Percentiles rank a stretch among this genome's conserved stretches.
phyloP scores from a whole-genome alignment of 768 basidiomycete genomes.

The Tylopilus rubrobrunneus region DNA sequence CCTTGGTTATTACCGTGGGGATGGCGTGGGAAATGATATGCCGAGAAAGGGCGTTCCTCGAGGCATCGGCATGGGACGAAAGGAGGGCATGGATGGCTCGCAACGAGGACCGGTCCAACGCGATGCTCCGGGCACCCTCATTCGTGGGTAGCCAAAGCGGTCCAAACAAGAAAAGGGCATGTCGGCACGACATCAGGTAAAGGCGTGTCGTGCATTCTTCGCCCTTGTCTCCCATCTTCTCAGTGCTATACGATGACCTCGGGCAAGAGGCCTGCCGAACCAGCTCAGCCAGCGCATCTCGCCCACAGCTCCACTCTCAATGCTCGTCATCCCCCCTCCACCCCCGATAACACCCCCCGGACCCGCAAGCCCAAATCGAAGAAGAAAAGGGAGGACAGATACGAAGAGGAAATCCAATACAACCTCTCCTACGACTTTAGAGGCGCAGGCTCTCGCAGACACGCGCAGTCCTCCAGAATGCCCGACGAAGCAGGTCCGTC shows the following conservation, averaged over 20 bases:
- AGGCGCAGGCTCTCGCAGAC: slow-evolving; percentile 27
- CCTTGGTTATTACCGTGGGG: slow-evolving; percentile 20
- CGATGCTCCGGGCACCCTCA: slow-evolving; percentile 8
- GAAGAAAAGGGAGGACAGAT: slow-evolving; percentile 42
- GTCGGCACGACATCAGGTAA: slow-evolving; percentile 32
- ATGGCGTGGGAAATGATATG: slow-evolving; percentile 16
- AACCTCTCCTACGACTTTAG: slow-evolving; percentile 32
- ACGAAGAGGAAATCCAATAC: slow-evolving; percentile 42
- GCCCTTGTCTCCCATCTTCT: slow-evolving; percentile 36
- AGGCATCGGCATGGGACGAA: slow-evolving; percentile 28
- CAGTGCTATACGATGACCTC: slow-evolving; percentile 35
- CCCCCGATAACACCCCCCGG: slow-evolving; percentile 50
- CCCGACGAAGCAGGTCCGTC: slow-evolving; percentile 31
- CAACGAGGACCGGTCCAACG: slow-evolving; percentile 24
- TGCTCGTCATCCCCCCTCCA: slow-evolving; percentile 46
- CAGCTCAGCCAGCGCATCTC: slow-evolving; percentile 44
- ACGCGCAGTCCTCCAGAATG: slow-evolving; percentile 24
- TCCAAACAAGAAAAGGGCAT: slow-evolving; percentile 33
- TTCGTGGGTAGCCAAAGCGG: slow-evolving; percentile 18
- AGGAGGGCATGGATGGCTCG: slow-evolving; percentile 17
- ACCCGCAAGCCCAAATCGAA: slow-evolving; percentile 33
- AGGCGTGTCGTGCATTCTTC: slow-evolving; percentile 36
- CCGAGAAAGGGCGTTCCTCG: slow-evolving; percentile 24
- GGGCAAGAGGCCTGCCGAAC: slow-evolving; percentile 30
- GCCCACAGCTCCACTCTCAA: slow-evolving; percentile 53